These are phyloP conservation scores for Haplosporangium sp. DNA, from an alignment of 371 early-diverging fungal species.

Conservation along the genomic window DNA sequence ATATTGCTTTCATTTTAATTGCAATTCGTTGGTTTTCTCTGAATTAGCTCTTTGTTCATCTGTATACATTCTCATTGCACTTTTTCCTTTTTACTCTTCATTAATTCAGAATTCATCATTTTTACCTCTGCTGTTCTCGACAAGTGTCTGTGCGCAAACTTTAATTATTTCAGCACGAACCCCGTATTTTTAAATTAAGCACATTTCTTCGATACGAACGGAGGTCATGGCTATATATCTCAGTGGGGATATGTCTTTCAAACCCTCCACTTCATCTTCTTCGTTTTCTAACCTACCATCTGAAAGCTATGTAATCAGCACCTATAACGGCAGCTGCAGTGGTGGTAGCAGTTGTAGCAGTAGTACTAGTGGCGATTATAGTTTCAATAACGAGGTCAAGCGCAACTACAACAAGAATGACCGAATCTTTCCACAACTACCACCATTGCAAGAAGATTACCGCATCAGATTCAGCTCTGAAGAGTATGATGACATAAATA, in stretches of 20 bases:
- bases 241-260: background rate
- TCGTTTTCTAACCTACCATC: background rate
- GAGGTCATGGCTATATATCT: background rate
- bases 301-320: background rate
- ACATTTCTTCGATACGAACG: background rate
- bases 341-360: background rate
- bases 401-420: background rate
- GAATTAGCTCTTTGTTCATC: too few species aligned
- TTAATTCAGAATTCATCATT: too few species aligned
- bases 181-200: background rate
- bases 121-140: too few species aligned
- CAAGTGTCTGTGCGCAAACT: too few species aligned
- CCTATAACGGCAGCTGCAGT: background rate
- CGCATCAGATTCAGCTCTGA: constrained; percentile 16
- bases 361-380: background rate
- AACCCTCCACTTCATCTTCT: constrained; percentile 8
- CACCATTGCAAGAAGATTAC: constrained; percentile 1
- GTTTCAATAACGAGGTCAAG: background rate
- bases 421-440: background rate
- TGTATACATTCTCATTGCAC: too few species aligned
- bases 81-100: too few species aligned
- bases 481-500: constrained; percentile 13
- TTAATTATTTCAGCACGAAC: background rate
- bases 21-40: too few species aligned
- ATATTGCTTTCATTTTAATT: too few species aligned